A percentile compares a stretch with the other conserved stretches of the same genome.
These are phyloP conservation scores for Phytopythium vexans DNA, from an alignment of 352 stramenopile species.

Conservation along the genomic window DNA sequence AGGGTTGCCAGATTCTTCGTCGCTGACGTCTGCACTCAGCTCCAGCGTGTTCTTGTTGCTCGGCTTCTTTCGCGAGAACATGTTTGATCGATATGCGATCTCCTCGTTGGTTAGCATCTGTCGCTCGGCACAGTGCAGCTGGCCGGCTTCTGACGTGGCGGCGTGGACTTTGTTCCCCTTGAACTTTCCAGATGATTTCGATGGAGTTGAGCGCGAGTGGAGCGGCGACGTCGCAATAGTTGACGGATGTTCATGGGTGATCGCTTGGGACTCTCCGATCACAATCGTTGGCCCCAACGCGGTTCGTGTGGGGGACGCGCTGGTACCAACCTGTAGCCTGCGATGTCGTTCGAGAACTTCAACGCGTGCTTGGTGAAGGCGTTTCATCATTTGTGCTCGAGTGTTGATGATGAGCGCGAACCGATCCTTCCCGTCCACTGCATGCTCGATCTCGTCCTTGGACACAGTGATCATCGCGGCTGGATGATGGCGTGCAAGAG, in stretches of 20 bases:
- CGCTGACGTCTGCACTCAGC: constrained; percentile 4
- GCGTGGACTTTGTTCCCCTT: constrained; percentile 35
- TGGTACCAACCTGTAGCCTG: constrained; percentile 2
- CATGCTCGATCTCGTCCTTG: constrained; percentile 75
- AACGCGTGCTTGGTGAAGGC: constrained; percentile 38
- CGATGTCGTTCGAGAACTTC: constrained; percentile 22
- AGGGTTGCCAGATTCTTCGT: neutral
- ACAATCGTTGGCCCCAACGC: too few relatives aligned
- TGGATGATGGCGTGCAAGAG: constrained; percentile 14
- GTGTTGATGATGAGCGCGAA: constrained; percentile 68
- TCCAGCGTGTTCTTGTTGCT: constrained; percentile 36
- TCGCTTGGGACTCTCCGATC: too few relatives aligned
- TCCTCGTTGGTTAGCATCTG: constrained; percentile 61
- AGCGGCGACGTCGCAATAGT: constrained; percentile 5
- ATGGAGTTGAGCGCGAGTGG: constrained; percentile 1
- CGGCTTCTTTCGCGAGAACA: constrained; percentile 66
- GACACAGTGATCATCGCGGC: constrained; percentile 55
- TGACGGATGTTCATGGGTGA: constrained; percentile 2
- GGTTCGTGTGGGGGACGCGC: neutral
- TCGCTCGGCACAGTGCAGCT: constrained; percentile 10
- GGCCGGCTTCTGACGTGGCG: constrained; percentile 1
- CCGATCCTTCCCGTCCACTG: constrained; percentile 49
- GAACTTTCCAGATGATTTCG: neutral
- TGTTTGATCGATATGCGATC: constrained; percentile 52
- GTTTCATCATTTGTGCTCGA: constrained; percentile 68